Conservation (phyloP, 2,329 filamentous ascomycete genomes). For the Colletotrichum sp. region DNA sequence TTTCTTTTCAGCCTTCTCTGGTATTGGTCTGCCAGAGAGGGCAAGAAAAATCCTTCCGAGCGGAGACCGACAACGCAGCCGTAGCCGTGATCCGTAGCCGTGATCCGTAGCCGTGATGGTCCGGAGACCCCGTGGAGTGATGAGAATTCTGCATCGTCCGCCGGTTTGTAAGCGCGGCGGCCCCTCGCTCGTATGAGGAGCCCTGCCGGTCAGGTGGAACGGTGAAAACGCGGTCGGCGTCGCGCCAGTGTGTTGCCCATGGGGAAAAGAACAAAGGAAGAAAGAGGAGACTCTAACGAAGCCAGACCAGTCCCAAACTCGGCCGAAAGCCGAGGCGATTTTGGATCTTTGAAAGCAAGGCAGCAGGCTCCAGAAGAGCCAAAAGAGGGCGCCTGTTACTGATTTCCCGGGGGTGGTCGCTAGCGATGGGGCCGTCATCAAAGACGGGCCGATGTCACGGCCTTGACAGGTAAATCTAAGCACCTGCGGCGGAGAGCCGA, state of each 20-base stretch:
- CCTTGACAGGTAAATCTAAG: conserved; percentile 16
- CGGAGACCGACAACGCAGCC: background rate
- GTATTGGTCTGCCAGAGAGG: background rate
- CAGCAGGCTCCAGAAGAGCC: background rate
- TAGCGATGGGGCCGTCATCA: conserved; percentile 17
- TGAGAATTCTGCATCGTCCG: background rate
- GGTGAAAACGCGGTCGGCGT: conserved; percentile 15
- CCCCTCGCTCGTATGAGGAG: background rate
- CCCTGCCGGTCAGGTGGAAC: background rate
- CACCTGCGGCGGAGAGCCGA: conserved; percentile 7
- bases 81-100: background rate
- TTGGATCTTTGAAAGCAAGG: background rate
- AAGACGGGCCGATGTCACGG: conserved; percentile 21
- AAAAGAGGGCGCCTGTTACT: background rate
- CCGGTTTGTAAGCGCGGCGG: background rate
- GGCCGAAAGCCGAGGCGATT: conserved; percentile 9
- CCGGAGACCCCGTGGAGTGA: conserved; percentile 13
- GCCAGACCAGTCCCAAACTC: conserved; percentile 9
- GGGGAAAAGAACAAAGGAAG: conserved; percentile 19
- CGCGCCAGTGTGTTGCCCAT: conserved; percentile 11
- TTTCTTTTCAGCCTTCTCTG: background rate
- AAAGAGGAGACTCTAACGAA: conserved; percentile 5
- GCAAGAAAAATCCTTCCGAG: background rate
- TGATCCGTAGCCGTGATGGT: background rate
- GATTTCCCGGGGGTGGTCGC: conserved; percentile 1